Percentiles rank a stretch among this genome's conserved stretches.
Conservation (phyloP, 768 basidiomycete genomes). For the Lactarius trivialis region DNA sequence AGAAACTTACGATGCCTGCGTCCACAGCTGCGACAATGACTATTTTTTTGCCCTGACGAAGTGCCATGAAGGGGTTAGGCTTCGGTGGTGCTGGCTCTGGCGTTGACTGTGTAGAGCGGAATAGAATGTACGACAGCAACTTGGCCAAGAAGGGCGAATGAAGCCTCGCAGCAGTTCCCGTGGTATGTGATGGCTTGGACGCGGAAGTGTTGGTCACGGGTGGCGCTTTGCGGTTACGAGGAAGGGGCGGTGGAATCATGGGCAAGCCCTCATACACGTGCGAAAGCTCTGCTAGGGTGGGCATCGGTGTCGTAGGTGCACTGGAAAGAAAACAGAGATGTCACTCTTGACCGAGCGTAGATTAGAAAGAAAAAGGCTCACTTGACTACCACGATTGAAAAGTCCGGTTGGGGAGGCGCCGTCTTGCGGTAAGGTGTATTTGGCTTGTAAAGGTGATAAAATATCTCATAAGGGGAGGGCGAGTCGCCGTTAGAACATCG, state of each 20-base stretch:
- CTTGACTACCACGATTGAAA: conserved; percentile 82
- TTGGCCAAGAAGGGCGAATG: background rate
- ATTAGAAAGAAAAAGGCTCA: conserved; percentile 33
- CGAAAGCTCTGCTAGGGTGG: conserved; percentile 70
- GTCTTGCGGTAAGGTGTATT: conserved; percentile 78
- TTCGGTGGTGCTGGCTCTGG: conserved; percentile 30
- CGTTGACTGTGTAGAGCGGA: background rate
- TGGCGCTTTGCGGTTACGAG: conserved; percentile 34
- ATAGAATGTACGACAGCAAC: background rate
- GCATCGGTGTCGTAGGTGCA: conserved; percentile 76
- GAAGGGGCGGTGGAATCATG: conserved; percentile 52
- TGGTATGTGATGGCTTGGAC: background rate
- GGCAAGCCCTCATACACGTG: conserved; percentile 67
- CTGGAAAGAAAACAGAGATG: conserved; percentile 34
- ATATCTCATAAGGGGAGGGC: conserved; percentile 66
- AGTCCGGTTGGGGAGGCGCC: conserved; percentile 73
- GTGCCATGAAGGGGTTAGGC: conserved; percentile 68
- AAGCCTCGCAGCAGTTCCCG: background rate
- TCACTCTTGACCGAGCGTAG: background rate
- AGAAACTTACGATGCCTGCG: conserved; percentile 80
- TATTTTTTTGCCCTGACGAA: conserved; percentile 80
- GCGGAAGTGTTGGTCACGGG: background rate
- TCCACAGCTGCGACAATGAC: conserved; percentile 86
- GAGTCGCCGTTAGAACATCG: conserved; percentile 13
- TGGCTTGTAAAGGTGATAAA: conserved; percentile 91